Percentiles rank a stretch among this genome's conserved stretches.
These are phyloP conservation scores for Ilex paraguariensis DNA, from an alignment of 305 asterid genomes.

Conservation along the genomic window DNA sequence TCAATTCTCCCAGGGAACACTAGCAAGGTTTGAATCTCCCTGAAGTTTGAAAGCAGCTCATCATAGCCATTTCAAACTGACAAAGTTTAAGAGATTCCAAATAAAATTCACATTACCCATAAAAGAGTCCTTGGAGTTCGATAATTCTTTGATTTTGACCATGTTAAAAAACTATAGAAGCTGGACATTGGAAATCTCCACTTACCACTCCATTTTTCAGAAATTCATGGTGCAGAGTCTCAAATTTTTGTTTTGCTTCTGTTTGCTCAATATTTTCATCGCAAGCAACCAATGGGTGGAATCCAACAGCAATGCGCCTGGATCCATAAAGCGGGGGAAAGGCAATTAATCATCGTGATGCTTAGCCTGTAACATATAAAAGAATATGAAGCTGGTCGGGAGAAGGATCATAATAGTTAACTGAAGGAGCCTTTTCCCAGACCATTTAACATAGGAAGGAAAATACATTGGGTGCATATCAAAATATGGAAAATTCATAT, in stretches of 20 bases:
- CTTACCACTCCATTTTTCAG: constrained; percentile 53
- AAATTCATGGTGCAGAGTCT: constrained; percentile 24
- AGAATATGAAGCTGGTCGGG: background rate
- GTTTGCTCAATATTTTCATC: background rate
- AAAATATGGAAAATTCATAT: no score
- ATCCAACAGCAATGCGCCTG: constrained; percentile 56
- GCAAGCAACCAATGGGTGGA: constrained; percentile 37
- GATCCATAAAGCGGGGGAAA: background rate
- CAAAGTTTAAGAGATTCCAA: no score
- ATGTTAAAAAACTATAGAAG: no score
- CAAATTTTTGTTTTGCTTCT: constrained; percentile 5
- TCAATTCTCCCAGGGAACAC: no score
- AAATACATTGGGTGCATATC: no score
- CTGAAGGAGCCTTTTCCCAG: no score
- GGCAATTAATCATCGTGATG: background rate
- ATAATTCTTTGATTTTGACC: no score
- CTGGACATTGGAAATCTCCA: background rate
- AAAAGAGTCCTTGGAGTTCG: no score
- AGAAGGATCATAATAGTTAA: background rate
- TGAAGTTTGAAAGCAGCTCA: background rate
- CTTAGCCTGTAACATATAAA: no score
- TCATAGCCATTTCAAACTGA: no score
- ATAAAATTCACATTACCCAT: no score
- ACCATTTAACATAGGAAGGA: no score
- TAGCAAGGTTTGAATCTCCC: background rate